Conservation (phyloP, 2,329 filamentous ascomycete species). For the Boeremia exigua region DNA sequence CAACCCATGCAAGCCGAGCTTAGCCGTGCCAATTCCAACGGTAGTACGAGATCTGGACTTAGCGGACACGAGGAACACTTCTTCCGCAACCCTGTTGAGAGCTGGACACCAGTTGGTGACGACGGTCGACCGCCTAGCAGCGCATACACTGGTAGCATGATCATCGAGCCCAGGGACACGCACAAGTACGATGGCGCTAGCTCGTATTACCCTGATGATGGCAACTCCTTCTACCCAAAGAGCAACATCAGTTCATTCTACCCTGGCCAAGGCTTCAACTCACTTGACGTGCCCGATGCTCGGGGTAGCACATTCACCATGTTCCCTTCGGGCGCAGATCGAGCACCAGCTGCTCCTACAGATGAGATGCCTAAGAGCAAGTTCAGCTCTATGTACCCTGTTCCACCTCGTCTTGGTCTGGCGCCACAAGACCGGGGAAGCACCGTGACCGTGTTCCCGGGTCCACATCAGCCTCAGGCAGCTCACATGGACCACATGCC, state of each 20-base stretch:
- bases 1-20: constrained; percentile 49
- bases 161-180: constrained; percentile 51
- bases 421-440: constrained; percentile 59
- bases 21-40: constrained; percentile 45
- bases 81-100: constrained; percentile 38
- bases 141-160: constrained; percentile 52
- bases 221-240: constrained; percentile 50
- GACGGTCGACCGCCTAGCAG: constrained; percentile 50
- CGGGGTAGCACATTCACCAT: constrained; percentile 62
- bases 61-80: constrained; percentile 43
- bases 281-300: constrained; percentile 64
- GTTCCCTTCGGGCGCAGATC: constrained; percentile 33
- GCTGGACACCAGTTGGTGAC: constrained; percentile 46
- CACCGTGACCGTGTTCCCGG: constrained; percentile 44
- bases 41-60: constrained; percentile 41
- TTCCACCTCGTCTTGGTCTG: constrained; percentile 35
- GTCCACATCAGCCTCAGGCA: constrained; percentile 20
- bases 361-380: constrained; percentile 29
- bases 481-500: constrained; percentile 22
- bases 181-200: constrained; percentile 62
- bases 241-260: constrained; percentile 62
- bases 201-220: constrained; percentile 45
- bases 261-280: constrained; percentile 49
- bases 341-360: constrained; percentile 20
- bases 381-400: constrained; percentile 36